Base-by-base conservation (phyloP, 768 basidiomycete genomes). In the Tulasnella sp. region DNA sequence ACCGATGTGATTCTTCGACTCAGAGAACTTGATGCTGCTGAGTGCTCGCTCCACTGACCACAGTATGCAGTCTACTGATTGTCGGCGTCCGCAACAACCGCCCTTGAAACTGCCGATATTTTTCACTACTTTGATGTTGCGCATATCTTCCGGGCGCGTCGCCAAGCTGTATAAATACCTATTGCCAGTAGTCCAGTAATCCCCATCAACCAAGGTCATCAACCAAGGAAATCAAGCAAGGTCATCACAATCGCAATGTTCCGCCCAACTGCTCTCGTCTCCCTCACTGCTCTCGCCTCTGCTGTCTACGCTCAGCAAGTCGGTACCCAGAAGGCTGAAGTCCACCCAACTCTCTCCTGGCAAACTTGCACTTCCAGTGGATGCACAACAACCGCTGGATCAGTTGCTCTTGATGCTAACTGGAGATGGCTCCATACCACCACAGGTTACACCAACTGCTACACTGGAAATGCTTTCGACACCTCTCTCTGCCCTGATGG, bases 391-490 rank as follows among this genome's bases (percentile, higher is more conserved):
- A 2, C 34, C 22, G n/a, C 15, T 8, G 46, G 52, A 15, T 25
- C 13, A 9, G 37, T 39, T 4, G 13, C 22, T 4, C 53, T 53
- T 31, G 49, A 49, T 47, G 24, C 50, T 5, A 54, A 50, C 53
- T 54, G 47, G 47, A 32, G 53, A 32, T 70, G 51, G 52, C 43
- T 47, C 7, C 70, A 72, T 61, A 58, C 57, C 28, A 63, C 60
- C 49, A 58, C 55, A 50, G 19, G 24, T 46, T 48, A 15, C 59
- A 67, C 66, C 50, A 68, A 68, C 61, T 67, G 64, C 64, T 76
- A 76, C 67, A 74, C 70, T 53, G 75, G 75, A 29, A 75, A 76
- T 66, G 60, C 65, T 13, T 78, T 73, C 73, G 66, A 76, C 64
- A 53, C 66, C 6, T 66, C 70, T 10, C 61, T 75, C 41, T 77